Evolutionary conservation across 352 stramenopile species (phyloP).

Genomic region (Saprolegnia parasitica): DNA sequence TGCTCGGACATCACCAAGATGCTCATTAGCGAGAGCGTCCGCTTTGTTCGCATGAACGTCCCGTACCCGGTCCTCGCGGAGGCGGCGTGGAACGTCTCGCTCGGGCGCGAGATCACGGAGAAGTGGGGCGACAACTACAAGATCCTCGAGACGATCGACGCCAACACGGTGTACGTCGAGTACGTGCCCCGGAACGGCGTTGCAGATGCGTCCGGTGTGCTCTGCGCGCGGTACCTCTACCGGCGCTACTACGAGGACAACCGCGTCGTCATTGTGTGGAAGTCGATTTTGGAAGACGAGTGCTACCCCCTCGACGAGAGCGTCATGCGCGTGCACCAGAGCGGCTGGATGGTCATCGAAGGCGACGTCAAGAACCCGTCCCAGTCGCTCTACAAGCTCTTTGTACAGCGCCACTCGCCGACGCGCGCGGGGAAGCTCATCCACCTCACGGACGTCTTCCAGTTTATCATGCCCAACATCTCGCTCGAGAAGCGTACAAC

Average conservation of each 20-base stretch:
- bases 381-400: conserved; percentile 20
- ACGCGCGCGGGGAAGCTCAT: conserved; percentile 26
- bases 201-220: conserved; percentile 22
- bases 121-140: conserved; percentile 30
- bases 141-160: conserved; percentile 26
- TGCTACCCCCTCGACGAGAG: conserved; percentile 29
- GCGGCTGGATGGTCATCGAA: conserved; percentile 23
- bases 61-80: conserved; percentile 26
- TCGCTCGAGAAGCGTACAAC: conserved; percentile 28
- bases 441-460: conserved; percentile 27
- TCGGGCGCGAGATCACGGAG: conserved; percentile 7
- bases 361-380: conserved; percentile 16
- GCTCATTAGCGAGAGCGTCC: conserved; percentile 26
- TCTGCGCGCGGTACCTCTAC: conserved; percentile 27
- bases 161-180: conserved; percentile 25
- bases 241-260: conserved; percentile 28
- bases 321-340: conserved; percentile 29
- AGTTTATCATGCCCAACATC: conserved; percentile 30
- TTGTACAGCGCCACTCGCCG: conserved; percentile 29
- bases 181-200: conserved; percentile 26
- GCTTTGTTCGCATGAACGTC: conserved; percentile 19
- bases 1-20: conserved; percentile 30
- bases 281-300: conserved; percentile 30
- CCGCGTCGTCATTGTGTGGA: conserved; percentile 27
- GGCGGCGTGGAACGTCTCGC: conserved; percentile 26